phyloP scores from a whole-genome alignment of 176 grass and related monocot species.

The Avena sativa region DNA sequence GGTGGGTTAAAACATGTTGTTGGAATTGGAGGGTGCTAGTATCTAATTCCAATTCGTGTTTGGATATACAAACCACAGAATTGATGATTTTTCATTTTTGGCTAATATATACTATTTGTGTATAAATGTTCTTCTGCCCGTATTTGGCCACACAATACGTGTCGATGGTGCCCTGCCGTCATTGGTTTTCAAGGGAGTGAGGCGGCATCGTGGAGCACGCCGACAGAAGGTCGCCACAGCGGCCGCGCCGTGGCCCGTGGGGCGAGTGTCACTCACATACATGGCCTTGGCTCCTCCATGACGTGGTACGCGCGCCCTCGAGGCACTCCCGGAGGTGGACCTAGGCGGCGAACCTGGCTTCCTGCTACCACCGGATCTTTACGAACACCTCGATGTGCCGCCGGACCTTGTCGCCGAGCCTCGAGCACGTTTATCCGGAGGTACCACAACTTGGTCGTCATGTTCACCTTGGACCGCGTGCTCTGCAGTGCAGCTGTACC shows the following conservation, averaged over 20 bases:
- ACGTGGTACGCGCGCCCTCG: slow-evolving; percentile 81
- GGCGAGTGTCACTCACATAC: slow-evolving; percentile 74
- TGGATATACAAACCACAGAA: too few relatives aligned
- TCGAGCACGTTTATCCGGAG: slow-evolving; percentile 45
- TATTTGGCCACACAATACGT: slow-evolving; percentile 87
- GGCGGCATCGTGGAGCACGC: slow-evolving; percentile 62
- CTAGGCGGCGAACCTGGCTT: slow-evolving; percentile 38
- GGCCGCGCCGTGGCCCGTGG: slow-evolving; percentile 55
- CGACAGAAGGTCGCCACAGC: slow-evolving; percentile 68
- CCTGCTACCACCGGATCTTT: slow-evolving; percentile 51
- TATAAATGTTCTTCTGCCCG: slow-evolving; percentile 53
- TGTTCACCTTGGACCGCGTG: slow-evolving; percentile 61
- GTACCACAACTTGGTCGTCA: slow-evolving; percentile 58
- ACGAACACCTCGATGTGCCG: slow-evolving; percentile 48
- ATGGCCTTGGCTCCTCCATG: slow-evolving; percentile 69
- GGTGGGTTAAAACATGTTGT: too few relatives aligned
- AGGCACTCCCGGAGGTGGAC: slow-evolving; percentile 77
- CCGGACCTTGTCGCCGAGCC: slow-evolving; percentile 47
- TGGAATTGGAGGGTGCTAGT: too few relatives aligned
- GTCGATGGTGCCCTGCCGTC: slow-evolving; percentile 54
- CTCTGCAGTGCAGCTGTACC: slow-evolving; percentile 20
- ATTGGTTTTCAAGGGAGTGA: slow-evolving; percentile 61
- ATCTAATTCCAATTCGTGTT: too few relatives aligned
- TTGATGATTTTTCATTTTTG: too few relatives aligned
- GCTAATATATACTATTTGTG: too few relatives aligned